Percentiles rank a stretch among this genome's conserved stretches.
phyloP scores from a whole-genome alignment of 2,329 filamentous ascomycete species.

The Ophiostoma populinum region DNA sequence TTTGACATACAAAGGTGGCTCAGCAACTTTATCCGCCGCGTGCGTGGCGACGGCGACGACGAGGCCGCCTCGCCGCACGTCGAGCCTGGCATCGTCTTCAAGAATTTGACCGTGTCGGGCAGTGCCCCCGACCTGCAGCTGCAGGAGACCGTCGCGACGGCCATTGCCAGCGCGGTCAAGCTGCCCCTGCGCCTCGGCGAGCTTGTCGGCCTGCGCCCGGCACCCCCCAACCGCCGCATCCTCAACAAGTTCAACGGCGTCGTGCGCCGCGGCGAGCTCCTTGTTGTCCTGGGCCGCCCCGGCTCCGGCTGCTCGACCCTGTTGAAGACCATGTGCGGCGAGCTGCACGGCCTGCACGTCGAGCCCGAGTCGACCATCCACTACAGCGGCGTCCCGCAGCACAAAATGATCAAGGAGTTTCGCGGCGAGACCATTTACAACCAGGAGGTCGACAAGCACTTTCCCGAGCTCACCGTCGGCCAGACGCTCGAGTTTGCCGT shows the following conservation, averaged over 20 bases:
- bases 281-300: conserved; percentile 39
- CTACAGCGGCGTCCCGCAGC: conserved; percentile 42
- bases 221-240: conserved; percentile 44
- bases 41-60: conserved; percentile 32
- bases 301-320: conserved; percentile 40
- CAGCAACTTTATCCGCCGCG: conserved; percentile 35
- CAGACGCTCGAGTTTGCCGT: conserved; percentile 52
- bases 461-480: conserved; percentile 49
- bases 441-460: conserved; percentile 51
- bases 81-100: conserved; percentile 47
- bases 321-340: conserved; percentile 39
- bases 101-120: conserved; percentile 49
- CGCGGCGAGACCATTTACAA: conserved; percentile 56
- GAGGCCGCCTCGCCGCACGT: conserved; percentile 27
- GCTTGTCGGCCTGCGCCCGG: conserved; percentile 37
- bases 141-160: conserved; percentile 48
- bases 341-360: conserved; percentile 39
- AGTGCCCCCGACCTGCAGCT: conserved; percentile 52
- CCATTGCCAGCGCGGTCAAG: conserved; percentile 36
- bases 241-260: conserved; percentile 43
- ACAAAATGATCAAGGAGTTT: conserved; percentile 40
- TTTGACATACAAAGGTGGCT: conserved; percentile 39
- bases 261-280: conserved; percentile 36
- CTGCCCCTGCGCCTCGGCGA: conserved; percentile 24
- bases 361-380: conserved; percentile 34